Percentiles rank a stretch among this genome's conserved stretches.
phyloP scores from a whole-genome alignment of 2,329 filamentous ascomycete genomes.

The Samsoniella hepiali region DNA sequence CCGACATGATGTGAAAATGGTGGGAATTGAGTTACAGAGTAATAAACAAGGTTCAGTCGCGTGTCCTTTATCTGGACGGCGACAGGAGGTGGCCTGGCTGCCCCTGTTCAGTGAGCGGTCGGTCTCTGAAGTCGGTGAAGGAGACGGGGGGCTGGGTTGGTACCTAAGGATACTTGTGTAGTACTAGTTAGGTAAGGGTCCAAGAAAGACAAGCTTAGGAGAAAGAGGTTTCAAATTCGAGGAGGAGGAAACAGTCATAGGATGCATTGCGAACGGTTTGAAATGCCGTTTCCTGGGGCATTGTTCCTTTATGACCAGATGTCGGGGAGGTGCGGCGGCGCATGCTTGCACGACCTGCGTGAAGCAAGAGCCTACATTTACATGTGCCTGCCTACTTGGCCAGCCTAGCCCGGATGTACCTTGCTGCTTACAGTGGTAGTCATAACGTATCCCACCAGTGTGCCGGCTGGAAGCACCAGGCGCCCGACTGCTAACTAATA shows the following conservation, averaged over 20 bases:
- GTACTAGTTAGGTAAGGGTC: constrained; percentile 11
- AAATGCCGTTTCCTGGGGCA: neutral
- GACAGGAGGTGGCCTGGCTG: constrained; percentile 1
- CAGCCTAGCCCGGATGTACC: neutral
- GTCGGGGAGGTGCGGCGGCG: constrained; percentile 4
- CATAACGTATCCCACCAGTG: too few relatives aligned
- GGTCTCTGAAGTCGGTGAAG: constrained; percentile 18
- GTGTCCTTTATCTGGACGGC: constrained; percentile 2
- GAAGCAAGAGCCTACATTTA: constrained; percentile 12
- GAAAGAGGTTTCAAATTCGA: neutral
- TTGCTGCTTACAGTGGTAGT: neutral
- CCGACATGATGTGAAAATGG: constrained; percentile 18
- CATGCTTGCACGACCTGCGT: neutral
- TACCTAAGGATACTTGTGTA: constrained; percentile 14
- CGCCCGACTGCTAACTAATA: too few relatives aligned
- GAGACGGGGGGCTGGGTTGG: constrained; percentile 13
- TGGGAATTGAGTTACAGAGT: neutral
- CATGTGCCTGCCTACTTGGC: constrained; percentile 11
- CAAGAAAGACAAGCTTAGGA: constrained; percentile 9
- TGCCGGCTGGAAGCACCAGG: too few relatives aligned
- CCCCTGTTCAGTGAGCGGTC: constrained; percentile 8
- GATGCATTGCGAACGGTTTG: neutral
- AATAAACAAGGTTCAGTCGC: neutral
- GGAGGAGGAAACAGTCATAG: neutral
- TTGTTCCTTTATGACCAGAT: neutral